These are phyloP conservation scores for Brachypodium distachyon DNA, from an alignment of 202 grass and related monocot species.

Conservation along the genomic window DNA sequence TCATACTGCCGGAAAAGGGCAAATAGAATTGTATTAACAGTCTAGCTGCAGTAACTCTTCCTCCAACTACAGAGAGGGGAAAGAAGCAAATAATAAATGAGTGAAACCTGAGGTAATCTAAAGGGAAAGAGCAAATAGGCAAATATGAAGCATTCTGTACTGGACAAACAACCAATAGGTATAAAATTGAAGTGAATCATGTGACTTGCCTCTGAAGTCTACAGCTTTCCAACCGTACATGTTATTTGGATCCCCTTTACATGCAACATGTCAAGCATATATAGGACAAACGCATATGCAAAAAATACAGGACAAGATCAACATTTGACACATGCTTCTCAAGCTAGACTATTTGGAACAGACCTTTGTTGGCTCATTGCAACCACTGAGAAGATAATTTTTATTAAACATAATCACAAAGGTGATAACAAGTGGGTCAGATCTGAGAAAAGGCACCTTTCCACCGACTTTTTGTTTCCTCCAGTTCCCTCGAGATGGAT, in stretches of 20 bases:
- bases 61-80: conserved; percentile 7
- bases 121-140: neutral
- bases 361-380: conserved; percentile 3
- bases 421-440: neutral
- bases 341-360: conserved; percentile 14
- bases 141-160: conserved; percentile 12
- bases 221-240: neutral
- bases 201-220: neutral
- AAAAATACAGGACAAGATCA: neutral
- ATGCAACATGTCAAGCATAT: neutral
- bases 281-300: neutral
- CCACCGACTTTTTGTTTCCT: neutral
- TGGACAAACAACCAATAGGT: neutral
- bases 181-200: neutral
- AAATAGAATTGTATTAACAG: conserved; percentile 1
- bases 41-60: conserved; percentile 28
- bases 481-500: conserved; percentile 1
- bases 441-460: conserved; percentile 30
- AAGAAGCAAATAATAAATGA: conserved; percentile 11
- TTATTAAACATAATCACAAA: neutral
- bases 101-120: neutral
- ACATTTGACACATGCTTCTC: neutral
- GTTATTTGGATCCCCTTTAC: neutral
- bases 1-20: neutral
- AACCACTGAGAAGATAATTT: neutral